Conservation (phyloP, 1,284 basidiomycete genomes). For the Ganoderma sinense region DNA sequence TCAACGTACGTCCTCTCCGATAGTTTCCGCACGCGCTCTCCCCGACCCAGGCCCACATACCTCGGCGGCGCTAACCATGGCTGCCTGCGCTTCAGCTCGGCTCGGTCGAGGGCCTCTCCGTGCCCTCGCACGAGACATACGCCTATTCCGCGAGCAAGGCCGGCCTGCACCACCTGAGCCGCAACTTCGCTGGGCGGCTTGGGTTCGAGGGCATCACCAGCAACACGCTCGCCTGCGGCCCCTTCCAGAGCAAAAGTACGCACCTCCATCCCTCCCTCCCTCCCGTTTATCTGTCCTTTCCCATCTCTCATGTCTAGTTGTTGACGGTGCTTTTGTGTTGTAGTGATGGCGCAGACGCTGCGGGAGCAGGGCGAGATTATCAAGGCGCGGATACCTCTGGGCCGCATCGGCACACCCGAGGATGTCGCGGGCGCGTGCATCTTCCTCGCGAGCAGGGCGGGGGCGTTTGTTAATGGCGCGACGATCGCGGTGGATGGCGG, state of each 20-base stretch:
- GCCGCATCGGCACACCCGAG: constrained; percentile 66
- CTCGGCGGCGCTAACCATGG: background rate
- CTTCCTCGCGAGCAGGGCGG: constrained; percentile 67
- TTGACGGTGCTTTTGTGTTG: background rate
- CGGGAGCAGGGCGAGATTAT: constrained; percentile 56
- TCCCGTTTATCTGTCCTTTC: background rate
- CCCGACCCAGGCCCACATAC: background rate
- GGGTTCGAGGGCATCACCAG: constrained; percentile 69
- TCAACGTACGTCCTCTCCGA: constrained; percentile 56
- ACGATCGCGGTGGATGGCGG: constrained; percentile 67
- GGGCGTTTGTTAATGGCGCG: constrained; percentile 69
- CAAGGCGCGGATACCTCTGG: constrained; percentile 54
- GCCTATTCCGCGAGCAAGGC: constrained; percentile 77
- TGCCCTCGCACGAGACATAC: constrained; percentile 69
- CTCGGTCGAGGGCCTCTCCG: constrained; percentile 63
- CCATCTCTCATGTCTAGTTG: background rate
- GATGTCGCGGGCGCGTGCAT: constrained; percentile 70
- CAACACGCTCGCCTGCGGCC: constrained; percentile 75
- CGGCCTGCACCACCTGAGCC: constrained; percentile 66
- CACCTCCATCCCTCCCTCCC: background rate
- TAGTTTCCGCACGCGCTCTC: background rate
- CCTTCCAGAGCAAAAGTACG: constrained; percentile 59
- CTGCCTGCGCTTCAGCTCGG: constrained; percentile 57
- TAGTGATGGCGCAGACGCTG: constrained; percentile 71
- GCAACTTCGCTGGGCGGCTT: constrained; percentile 66